Conservation (phyloP, 148 eudicot species). For the Rhododendron kiyosumense region DNA sequence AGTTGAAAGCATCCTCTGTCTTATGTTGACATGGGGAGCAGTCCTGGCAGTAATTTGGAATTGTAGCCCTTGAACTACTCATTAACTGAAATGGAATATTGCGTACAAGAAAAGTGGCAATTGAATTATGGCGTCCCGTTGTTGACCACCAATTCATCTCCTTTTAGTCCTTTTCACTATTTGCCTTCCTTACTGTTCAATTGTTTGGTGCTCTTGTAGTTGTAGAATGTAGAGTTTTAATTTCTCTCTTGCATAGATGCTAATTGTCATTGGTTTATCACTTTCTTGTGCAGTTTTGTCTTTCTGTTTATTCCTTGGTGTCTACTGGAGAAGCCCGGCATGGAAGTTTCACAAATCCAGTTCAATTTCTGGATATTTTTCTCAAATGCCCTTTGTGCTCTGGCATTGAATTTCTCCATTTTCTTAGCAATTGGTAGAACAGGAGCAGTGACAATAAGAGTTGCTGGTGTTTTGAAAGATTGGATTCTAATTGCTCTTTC, state of each 20-base stretch:
- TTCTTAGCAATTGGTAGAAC: conserved; percentile 84
- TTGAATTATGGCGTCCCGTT: background rate
- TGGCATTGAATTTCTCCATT: conserved; percentile 85
- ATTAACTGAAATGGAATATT: background rate
- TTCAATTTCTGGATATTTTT: conserved; percentile 87
- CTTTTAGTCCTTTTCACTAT: background rate
- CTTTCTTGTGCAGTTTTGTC: conserved; percentile 38
- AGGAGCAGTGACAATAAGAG: conserved; percentile 80
- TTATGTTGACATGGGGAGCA: background rate
- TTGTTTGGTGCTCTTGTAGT: background rate
- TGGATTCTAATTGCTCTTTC: conserved; percentile 88
- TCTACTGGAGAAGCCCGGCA: conserved; percentile 72
- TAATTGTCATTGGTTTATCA: background rate
- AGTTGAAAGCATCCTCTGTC: background rate
- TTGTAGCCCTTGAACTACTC: background rate
- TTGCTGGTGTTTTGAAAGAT: conserved; percentile 85
- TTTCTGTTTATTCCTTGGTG: conserved; percentile 87
- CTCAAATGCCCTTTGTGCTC: conserved; percentile 79
- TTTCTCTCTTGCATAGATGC: background rate
- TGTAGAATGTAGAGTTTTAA: background rate
- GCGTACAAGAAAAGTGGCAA: background rate
- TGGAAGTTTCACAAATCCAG: conserved; percentile 66
- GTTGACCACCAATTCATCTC: background rate
- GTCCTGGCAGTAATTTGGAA: background rate
- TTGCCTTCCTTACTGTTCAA: background rate